phyloP scores from a whole-genome alignment of 2,329 filamentous ascomycete genomes.

The Pestalotiopsis sp. region DNA sequence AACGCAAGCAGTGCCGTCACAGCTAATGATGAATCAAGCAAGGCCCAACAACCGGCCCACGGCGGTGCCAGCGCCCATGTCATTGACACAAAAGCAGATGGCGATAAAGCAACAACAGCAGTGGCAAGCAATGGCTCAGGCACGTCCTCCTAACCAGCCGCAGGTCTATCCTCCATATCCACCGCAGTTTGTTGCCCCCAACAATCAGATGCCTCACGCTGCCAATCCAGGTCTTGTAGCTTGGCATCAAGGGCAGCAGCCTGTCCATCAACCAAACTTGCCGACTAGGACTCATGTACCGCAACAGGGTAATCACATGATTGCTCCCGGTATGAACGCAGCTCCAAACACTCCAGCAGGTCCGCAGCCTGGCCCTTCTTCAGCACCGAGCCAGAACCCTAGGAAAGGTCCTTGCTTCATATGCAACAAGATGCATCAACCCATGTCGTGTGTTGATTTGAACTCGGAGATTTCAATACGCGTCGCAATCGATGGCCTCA shows the following conservation, averaged over 20 bases:
- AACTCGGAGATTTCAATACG: conserved; percentile 29
- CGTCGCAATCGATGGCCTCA: conserved; percentile 30
- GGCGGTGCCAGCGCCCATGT: neutral
- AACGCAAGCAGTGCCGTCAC: neutral
- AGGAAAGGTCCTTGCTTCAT: conserved; percentile 20
- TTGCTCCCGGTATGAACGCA: neutral
- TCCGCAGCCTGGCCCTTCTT: neutral
- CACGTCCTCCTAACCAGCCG: neutral
- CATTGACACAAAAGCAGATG: neutral
- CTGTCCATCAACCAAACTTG: neutral
- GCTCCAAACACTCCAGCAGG: neutral
- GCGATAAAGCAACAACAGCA: neutral
- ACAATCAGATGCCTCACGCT: neutral
- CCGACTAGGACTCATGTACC: neutral
- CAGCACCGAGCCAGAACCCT: neutral
- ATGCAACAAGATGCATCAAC: conserved; percentile 19
- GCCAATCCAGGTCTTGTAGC: neutral
- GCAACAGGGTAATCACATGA: neutral
- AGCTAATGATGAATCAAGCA: neutral
- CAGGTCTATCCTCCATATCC: neutral
- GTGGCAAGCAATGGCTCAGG: neutral
- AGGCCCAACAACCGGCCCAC: neutral
- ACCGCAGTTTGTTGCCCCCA: neutral
- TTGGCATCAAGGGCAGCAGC: neutral
- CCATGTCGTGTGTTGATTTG: conserved; percentile 24